phyloP scores from a whole-genome alignment of 345 rosid species.

The Gossypium bickii region DNA sequence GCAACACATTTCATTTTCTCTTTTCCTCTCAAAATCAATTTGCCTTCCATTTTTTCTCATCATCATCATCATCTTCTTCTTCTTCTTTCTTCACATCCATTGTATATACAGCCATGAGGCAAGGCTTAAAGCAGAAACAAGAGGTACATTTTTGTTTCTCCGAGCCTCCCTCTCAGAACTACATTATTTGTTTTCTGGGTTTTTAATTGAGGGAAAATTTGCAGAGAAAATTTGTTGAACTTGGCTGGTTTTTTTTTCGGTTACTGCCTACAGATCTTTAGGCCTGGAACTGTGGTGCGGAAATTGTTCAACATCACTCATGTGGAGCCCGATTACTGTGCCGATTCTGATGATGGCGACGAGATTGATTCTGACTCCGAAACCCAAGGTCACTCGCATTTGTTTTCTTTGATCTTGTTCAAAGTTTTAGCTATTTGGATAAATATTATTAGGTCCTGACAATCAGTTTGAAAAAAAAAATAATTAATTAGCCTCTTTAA shows the following conservation, averaged over 20 bases:
- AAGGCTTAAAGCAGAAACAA: background rate
- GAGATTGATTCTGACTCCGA: constrained; percentile 41
- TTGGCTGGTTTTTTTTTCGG: constrained; percentile 57
- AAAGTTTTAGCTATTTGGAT: background rate
- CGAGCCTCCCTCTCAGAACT: background rate
- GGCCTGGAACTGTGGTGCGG: constrained; percentile 74
- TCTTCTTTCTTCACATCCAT: no score
- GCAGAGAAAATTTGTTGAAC: constrained; percentile 49
- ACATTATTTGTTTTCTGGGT: background rate
- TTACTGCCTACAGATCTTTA: constrained; percentile 68
- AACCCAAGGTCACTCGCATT: constrained; percentile 28
- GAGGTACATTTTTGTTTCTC: constrained; percentile 30
- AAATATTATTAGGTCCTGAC: background rate
- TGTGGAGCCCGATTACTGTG: constrained; percentile 65
- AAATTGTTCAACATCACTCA: constrained; percentile 70
- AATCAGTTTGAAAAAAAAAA: background rate
- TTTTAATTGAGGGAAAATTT: constrained; percentile 34
- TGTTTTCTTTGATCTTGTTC: background rate
- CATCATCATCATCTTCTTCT: no score
- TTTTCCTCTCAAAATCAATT: no score
- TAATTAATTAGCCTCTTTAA: no score
- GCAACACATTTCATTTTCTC: no score
- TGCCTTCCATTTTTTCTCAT: no score
- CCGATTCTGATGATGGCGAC: constrained; percentile 57
- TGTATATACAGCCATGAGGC: no score